Evolutionary conservation across 2,329 filamentous ascomycete species (phyloP).

Genomic region (Macroventuria anomochaeta): DNA sequence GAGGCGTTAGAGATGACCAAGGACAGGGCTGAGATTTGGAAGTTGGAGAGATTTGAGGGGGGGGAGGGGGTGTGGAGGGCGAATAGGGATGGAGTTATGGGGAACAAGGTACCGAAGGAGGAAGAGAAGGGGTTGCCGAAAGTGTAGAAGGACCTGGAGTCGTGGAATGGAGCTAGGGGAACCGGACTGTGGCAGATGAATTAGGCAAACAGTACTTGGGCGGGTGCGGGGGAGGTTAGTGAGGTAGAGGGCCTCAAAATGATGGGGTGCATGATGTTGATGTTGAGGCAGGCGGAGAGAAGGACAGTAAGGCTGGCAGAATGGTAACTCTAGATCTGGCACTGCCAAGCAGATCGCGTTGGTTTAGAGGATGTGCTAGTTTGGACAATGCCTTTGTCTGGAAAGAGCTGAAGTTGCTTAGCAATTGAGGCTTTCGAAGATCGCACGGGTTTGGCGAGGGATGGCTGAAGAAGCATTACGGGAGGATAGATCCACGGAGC

Average conservation of each 20-base stretch:
- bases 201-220: too few species aligned
- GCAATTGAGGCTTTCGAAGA: background rate
- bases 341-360: background rate
- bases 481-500: background rate
- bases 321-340: background rate
- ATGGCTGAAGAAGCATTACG: too few species aligned
- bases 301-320: background rate
- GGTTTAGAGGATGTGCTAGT: background rate
- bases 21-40: constrained; percentile 91
- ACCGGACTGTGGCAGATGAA: background rate
- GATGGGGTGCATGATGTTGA: background rate
- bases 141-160: background rate
- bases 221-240: background rate
- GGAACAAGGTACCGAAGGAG: constrained; percentile 54
- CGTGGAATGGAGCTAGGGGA: background rate
- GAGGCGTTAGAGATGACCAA: constrained; percentile 89
- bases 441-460: too few species aligned
- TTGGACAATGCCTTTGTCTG: background rate
- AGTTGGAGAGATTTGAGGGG: constrained; percentile 83
- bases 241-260: background rate
- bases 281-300: background rate
- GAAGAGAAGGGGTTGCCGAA: constrained; percentile 6
- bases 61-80: constrained; percentile 84
- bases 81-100: constrained; percentile 75
- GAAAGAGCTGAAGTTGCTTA: background rate